Conservation (phyloP, 1,284 basidiomycete species). For the Vanrija pseudolonga region DNA sequence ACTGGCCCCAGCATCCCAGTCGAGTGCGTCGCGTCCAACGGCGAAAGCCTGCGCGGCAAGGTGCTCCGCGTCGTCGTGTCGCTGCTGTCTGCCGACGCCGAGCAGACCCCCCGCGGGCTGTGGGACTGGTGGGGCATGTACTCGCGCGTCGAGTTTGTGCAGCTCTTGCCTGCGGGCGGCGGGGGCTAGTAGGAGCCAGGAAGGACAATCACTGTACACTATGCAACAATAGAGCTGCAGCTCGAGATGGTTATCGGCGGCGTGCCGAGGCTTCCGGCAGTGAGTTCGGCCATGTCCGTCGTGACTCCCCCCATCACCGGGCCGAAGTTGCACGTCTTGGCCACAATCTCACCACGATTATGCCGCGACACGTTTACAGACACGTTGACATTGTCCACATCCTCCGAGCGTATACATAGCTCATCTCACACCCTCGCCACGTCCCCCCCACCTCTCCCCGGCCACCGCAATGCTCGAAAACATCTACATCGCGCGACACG, state of each 20-base stretch:
- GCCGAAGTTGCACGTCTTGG: too few relatives aligned
- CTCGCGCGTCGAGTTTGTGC: conserved; percentile 30
- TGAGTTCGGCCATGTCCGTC: too few relatives aligned
- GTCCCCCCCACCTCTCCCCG: background rate
- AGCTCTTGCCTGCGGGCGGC: conserved; percentile 17
- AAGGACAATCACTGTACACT: too few relatives aligned
- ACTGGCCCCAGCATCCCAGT: conserved; percentile 17
- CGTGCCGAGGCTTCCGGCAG: too few relatives aligned
- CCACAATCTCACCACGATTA: too few relatives aligned
- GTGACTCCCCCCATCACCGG: too few relatives aligned
- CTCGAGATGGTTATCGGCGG: too few relatives aligned
- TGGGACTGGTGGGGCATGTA: conserved; percentile 39
- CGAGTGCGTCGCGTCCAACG: conserved; percentile 29
- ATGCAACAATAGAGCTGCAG: too few relatives aligned
- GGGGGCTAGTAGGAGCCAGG: too few relatives aligned
- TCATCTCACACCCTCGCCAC: background rate
- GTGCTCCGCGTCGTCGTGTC: conserved; percentile 27
- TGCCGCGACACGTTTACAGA: too few relatives aligned
- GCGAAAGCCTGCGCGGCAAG: conserved; percentile 32
- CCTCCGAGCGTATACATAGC: too few relatives aligned
- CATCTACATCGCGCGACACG: conserved; percentile 48
- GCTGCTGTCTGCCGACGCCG: conserved; percentile 16
- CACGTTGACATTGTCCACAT: too few relatives aligned
- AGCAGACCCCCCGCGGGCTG: conserved; percentile 16
- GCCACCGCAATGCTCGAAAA: conserved; percentile 31